phyloP scores from a whole-genome alignment of 2,329 filamentous ascomycete species.

The Apiospora arundinis region DNA sequence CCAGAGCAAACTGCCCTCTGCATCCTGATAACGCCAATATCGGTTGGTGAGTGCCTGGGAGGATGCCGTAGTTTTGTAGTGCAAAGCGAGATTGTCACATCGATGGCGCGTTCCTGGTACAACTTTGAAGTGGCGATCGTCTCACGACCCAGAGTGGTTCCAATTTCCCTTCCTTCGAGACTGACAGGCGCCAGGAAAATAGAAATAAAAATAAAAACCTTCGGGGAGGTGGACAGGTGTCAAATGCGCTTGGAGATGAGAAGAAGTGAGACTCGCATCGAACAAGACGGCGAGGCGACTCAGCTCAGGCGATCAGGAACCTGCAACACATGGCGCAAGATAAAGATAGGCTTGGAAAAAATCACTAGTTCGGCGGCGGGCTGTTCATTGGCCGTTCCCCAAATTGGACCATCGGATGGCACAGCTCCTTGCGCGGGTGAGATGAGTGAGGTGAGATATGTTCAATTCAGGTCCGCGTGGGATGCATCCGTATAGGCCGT shows the following conservation, averaged over 20 bases:
- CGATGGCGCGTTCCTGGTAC: conserved; percentile 16
- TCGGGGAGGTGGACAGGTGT: neutral
- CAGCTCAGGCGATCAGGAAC: conserved; percentile 6
- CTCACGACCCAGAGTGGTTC: conserved; percentile 2
- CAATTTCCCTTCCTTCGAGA: neutral
- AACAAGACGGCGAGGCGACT: conserved; percentile 7
- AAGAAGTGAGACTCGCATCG: conserved; percentile 12
- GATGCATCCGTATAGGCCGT: neutral
- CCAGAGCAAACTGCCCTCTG: neutral
- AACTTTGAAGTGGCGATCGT: conserved; percentile 15
- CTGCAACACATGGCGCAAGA: conserved; percentile 19
- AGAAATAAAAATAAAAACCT: neutral
- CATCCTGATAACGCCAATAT: conserved; percentile 18
- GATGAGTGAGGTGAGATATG: neutral
- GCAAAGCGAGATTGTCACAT: conserved; percentile 13
- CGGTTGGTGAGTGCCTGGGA: conserved; percentile 13
- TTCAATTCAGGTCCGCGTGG: conserved; percentile 10
- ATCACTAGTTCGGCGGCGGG: neutral
- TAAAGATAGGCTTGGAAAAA: conserved; percentile 9
- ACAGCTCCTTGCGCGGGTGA: conserved; percentile 14
- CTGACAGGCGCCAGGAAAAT: neutral
- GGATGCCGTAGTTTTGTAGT: conserved; percentile 7
- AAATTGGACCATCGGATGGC: conserved; percentile 5
- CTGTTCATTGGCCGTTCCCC: conserved; percentile 3
- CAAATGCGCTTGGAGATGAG: conserved; percentile 1